Conservation (phyloP, 768 basidiomycete genomes). For the Mycena metata region DNA sequence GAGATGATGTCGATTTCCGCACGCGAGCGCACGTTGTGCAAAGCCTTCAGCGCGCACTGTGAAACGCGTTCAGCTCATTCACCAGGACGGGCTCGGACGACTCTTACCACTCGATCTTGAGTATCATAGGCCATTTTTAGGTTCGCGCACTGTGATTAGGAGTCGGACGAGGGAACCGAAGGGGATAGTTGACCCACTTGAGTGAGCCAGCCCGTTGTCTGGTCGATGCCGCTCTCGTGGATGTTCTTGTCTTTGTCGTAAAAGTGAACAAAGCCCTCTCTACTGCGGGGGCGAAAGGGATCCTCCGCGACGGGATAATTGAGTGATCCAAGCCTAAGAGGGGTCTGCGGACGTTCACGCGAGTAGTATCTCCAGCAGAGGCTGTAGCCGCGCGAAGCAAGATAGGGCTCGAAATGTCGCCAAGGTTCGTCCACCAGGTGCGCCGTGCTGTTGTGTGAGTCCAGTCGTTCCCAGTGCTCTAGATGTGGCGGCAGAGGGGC, state of each 20-base stretch:
- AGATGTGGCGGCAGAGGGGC: slow-evolving; percentile 33
- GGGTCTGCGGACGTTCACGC: slow-evolving; percentile 28
- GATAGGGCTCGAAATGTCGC: slow-evolving; percentile 35
- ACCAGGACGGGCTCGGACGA: no score
- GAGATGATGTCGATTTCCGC: slow-evolving; percentile 34
- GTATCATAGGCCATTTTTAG: slow-evolving; percentile 40
- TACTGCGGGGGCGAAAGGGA: slow-evolving; percentile 25
- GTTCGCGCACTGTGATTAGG: slow-evolving; percentile 16
- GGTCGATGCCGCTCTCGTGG: slow-evolving; percentile 19
- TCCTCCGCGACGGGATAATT: slow-evolving; percentile 19
- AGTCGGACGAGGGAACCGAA: neutral
- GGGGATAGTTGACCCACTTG: slow-evolving; percentile 21
- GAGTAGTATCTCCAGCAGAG: slow-evolving; percentile 40
- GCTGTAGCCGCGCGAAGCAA: slow-evolving; percentile 32
- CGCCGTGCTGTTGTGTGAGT: slow-evolving; percentile 25
- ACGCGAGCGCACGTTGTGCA: slow-evolving; percentile 29
- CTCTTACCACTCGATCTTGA: slow-evolving; percentile 32
- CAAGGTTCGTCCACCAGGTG: slow-evolving; percentile 37
- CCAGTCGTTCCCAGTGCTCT: slow-evolving; percentile 35
- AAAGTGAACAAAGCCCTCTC: slow-evolving; percentile 29
- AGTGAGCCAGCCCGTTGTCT: slow-evolving; percentile 38
- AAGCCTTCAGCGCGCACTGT: slow-evolving; percentile 35
- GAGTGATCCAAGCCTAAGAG: slow-evolving; percentile 11
- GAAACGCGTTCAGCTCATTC: neutral
- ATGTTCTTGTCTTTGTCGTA: slow-evolving; percentile 7